Percentiles rank a stretch among this genome's conserved stretches.
Conservation (phyloP, 306 rosid genomes). For the Quercus gilva region DNA sequence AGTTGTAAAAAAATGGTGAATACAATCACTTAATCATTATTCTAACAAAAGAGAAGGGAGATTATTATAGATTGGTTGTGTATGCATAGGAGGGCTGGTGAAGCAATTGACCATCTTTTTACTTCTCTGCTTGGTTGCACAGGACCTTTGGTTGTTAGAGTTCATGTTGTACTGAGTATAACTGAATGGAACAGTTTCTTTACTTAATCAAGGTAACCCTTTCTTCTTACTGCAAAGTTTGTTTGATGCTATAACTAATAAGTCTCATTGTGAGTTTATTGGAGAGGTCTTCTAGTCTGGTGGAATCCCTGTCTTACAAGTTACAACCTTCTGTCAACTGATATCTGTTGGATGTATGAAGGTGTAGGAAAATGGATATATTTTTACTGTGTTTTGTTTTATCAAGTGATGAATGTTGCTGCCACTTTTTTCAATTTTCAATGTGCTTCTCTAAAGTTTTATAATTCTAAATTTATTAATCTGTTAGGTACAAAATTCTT, state of each 20-base stretch:
- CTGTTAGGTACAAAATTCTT: slow-evolving; percentile 62
- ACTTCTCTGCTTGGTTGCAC: too few relatives aligned
- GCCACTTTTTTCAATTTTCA: neutral
- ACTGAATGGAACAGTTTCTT: too few relatives aligned
- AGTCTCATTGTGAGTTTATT: neutral
- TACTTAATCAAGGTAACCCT: neutral
- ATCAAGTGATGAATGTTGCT: neutral
- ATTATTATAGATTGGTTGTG: too few relatives aligned
- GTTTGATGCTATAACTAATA: neutral
- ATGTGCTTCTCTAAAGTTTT: slow-evolving; percentile 5
- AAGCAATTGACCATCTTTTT: too few relatives aligned
- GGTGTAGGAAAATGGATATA: neutral
- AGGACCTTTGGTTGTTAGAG: too few relatives aligned
- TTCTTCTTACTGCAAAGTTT: neutral
- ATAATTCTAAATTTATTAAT: slow-evolving; percentile 14
- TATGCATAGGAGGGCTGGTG: too few relatives aligned
- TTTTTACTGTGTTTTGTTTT: neutral
- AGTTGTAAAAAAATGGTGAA: too few relatives aligned
- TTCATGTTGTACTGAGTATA: too few relatives aligned
- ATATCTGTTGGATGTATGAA: neutral
- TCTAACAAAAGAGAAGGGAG: too few relatives aligned
- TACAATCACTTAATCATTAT: too few relatives aligned
- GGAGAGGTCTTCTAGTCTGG: neutral
- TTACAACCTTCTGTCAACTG: neutral
- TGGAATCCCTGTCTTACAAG: neutral